Percentiles rank a stretch among this genome's conserved stretches.
Conservation (phyloP, 2,329 filamentous ascomycete species). For the Zopfia rhizophila region DNA sequence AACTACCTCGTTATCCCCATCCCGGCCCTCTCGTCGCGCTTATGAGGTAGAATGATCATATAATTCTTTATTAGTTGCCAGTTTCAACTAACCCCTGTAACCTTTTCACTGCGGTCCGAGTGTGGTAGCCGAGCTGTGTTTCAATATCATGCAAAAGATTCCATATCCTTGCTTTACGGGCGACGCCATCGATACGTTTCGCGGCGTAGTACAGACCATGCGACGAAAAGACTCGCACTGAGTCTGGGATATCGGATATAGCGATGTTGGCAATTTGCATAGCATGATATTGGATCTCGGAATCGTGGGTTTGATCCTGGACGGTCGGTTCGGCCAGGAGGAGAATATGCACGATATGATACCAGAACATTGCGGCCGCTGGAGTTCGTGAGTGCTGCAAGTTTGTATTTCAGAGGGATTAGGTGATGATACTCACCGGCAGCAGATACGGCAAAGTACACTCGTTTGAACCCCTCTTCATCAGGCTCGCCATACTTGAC, state of each 20-base stretch:
- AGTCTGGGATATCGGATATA: constrained; percentile 45
- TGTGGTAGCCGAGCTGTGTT: constrained; percentile 43
- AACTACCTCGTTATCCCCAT: too few relatives aligned
- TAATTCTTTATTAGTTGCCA: too few relatives aligned
- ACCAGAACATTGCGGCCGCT: constrained; percentile 46
- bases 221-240: constrained; percentile 42
- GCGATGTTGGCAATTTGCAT: constrained; percentile 42
- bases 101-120: constrained; percentile 36
- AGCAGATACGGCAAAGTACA: constrained; percentile 45
- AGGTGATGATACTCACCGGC: constrained; percentile 22
- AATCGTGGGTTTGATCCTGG: constrained; percentile 35
- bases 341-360: constrained; percentile 43
- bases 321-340: constrained; percentile 44
- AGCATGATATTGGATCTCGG: constrained; percentile 43
- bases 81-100: constrained; percentile 40
- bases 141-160: constrained; percentile 44
- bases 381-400: constrained; percentile 1
- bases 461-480: constrained; percentile 42
- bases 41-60: too few relatives aligned
- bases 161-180: constrained; percentile 46
- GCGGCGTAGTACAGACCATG: constrained; percentile 48
- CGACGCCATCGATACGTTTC: constrained; percentile 46
- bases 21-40: too few relatives aligned
- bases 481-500: constrained; percentile 43
- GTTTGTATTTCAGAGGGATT: constrained; percentile 3